phyloP scores from a whole-genome alignment of 306 rosid species.

The Senna tora region DNA sequence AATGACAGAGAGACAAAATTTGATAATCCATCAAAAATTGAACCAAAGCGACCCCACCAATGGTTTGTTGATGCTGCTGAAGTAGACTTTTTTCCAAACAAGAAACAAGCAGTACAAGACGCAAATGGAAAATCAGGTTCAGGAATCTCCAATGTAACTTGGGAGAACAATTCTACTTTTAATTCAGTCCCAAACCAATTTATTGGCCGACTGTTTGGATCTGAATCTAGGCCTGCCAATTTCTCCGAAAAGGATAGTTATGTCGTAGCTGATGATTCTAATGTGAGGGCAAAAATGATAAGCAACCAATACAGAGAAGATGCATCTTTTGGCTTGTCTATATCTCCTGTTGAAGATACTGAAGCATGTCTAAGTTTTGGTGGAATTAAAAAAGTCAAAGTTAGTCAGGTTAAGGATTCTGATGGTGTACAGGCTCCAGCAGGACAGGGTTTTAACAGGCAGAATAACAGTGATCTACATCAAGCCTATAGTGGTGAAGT shows the following conservation, averaged over 20 bases:
- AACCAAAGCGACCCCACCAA: constrained; percentile 72
- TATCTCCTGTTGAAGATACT: constrained; percentile 61
- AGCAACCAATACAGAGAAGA: constrained; percentile 57
- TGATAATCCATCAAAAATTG: constrained; percentile 60
- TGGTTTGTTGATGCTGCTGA: constrained; percentile 77
- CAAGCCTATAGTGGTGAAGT: constrained; percentile 50
- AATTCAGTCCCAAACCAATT: constrained; percentile 63
- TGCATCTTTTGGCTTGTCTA: constrained; percentile 62
- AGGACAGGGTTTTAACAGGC: constrained; percentile 47
- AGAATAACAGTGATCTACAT: constrained; percentile 49
- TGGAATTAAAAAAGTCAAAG: constrained; percentile 61
- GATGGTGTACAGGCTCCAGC: constrained; percentile 45
- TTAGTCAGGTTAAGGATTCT: constrained; percentile 58
- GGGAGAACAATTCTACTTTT: constrained; percentile 67
- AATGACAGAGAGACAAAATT: constrained; percentile 54
- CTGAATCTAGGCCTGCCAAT: constrained; percentile 60
- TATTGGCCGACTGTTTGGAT: constrained; percentile 61
- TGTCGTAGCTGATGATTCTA: constrained; percentile 57
- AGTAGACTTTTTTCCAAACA: constrained; percentile 63
- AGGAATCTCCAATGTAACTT: constrained; percentile 58
- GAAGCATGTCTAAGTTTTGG: constrained; percentile 57
- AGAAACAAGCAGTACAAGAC: constrained; percentile 72
- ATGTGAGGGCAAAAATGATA: constrained; percentile 54
- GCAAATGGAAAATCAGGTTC: constrained; percentile 61
- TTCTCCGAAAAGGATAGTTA: constrained; percentile 52